These are phyloP conservation scores for Heterobasidion parviporum DNA, from an alignment of 1,284 basidiomycete species.

Conservation along the genomic window DNA sequence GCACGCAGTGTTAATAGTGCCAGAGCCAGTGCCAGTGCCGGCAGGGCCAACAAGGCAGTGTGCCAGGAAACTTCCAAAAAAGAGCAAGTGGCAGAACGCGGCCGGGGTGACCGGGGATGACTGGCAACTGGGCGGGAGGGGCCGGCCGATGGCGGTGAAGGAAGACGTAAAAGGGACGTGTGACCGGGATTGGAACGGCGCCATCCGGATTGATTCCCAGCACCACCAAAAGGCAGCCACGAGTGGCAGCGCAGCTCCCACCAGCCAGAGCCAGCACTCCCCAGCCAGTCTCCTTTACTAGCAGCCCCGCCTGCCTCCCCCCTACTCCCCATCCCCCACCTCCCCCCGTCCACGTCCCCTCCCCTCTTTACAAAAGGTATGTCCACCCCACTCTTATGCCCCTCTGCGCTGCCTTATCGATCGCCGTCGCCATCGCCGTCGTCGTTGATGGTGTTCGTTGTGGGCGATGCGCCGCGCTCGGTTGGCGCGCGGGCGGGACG, in stretches of 20 bases:
- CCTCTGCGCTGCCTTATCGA: constrained; percentile 7
- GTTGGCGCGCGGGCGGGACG: constrained; percentile 1
- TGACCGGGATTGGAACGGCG: too few relatives aligned
- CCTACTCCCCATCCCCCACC: neutral
- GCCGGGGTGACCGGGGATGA: neutral
- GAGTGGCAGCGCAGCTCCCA: neutral
- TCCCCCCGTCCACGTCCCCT: neutral
- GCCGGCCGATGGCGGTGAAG: neutral
- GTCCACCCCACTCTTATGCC: neutral
- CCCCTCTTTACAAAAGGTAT: neutral
- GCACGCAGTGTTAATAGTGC: too few relatives aligned
- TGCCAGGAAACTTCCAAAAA: too few relatives aligned
- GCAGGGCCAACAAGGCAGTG: too few relatives aligned
- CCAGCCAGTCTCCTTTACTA: neutral
- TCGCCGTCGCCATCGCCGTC: constrained; percentile 5
- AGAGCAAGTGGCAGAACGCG: neutral
- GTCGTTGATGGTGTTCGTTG: neutral
- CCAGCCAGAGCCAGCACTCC: neutral
- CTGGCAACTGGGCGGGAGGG: neutral
- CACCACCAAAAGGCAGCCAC: neutral
- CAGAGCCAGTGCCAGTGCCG: too few relatives aligned
- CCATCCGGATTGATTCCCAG: neutral
- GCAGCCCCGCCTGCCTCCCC: neutral
- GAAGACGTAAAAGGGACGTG: neutral
- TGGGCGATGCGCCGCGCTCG: constrained; percentile 2